phyloP scores from a whole-genome alignment of 768 basidiomycete species.

The Austroboletus eburneus region DNA sequence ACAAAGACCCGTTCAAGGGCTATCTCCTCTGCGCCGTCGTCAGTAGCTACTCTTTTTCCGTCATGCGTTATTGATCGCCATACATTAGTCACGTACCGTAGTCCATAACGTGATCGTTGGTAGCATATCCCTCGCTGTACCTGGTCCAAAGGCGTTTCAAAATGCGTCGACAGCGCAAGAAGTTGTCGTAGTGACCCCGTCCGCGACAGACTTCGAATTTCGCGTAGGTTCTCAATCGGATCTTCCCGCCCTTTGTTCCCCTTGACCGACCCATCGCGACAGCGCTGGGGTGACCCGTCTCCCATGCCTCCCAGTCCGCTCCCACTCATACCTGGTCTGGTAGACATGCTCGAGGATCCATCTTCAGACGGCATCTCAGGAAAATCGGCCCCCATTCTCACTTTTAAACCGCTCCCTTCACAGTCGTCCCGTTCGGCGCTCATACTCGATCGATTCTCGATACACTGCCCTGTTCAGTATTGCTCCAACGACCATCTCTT shows the following conservation, averaged over 20 bases:
- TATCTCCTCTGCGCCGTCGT: constrained; percentile 75
- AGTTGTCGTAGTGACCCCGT: constrained; percentile 67
- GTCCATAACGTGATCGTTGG: constrained; percentile 73
- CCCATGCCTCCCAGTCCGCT: constrained; percentile 55
- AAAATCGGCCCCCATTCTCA: constrained; percentile 29
- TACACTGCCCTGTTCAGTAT: constrained; percentile 61
- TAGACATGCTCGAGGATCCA: constrained; percentile 10
- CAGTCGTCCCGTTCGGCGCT: constrained; percentile 76
- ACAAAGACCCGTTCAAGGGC: constrained; percentile 75
- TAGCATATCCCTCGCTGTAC: constrained; percentile 73
- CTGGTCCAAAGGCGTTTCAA: constrained; percentile 71
- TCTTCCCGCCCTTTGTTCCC: background rate
- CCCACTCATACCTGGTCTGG: constrained; percentile 22
- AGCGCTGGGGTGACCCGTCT: constrained; percentile 70
- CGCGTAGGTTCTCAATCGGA: constrained; percentile 35
- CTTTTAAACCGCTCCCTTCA: constrained; percentile 60
- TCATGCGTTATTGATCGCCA: constrained; percentile 2
- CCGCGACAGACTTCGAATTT: constrained; percentile 49
- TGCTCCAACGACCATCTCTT: constrained; percentile 72
- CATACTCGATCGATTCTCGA: constrained; percentile 74
- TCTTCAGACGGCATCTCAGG: constrained; percentile 2
- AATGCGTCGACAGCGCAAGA: constrained; percentile 83
- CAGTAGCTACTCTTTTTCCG: constrained; percentile 27
- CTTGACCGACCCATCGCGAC: background rate
- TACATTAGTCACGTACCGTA: constrained; percentile 53